A percentile compares a stretch with the other conserved stretches of the same genome.
Evolutionary conservation across 352 stramenopile genomes (phyloP).

Genomic region (Globisporangium nagaii): DNA sequence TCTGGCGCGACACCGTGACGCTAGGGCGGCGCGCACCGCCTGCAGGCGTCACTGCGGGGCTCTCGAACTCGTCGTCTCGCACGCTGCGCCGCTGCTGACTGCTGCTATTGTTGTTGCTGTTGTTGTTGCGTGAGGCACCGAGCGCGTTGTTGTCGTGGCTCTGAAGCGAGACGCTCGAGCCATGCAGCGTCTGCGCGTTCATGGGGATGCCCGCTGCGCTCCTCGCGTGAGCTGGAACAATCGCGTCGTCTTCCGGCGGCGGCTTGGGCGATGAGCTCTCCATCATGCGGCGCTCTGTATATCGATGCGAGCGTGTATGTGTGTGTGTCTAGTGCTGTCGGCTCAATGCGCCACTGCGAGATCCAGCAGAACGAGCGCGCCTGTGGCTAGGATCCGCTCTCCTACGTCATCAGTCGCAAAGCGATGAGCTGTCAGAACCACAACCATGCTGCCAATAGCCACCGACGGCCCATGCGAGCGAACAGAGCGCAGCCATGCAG

Average conservation of each 20-base stretch:
- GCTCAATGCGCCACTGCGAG: background rate
- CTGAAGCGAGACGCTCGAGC: background rate
- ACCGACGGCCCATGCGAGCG: too few species aligned
- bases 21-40: background rate
- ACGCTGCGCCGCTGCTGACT: background rate
- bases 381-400: too few species aligned
- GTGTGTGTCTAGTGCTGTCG: background rate
- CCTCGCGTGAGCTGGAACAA: background rate
- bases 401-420: too few species aligned
- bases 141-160: background rate
- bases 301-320: background rate
- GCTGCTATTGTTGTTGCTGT: background rate
- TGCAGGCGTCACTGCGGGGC: background rate
- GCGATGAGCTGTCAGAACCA: too few species aligned
- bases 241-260: background rate
- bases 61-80: background rate
- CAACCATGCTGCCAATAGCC: too few species aligned
- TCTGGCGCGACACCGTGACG: conserved; percentile 9
- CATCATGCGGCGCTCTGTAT: too few species aligned
- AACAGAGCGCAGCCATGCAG: too few species aligned
- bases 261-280: background rate
- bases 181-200: background rate
- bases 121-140: background rate
- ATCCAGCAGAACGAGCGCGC: too few species aligned
- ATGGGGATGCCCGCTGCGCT: background rate